These are phyloP conservation scores for Cryptosporidium meleagridis DNA, from an alignment of 169 alveolate species.

Conservation along the genomic window DNA sequence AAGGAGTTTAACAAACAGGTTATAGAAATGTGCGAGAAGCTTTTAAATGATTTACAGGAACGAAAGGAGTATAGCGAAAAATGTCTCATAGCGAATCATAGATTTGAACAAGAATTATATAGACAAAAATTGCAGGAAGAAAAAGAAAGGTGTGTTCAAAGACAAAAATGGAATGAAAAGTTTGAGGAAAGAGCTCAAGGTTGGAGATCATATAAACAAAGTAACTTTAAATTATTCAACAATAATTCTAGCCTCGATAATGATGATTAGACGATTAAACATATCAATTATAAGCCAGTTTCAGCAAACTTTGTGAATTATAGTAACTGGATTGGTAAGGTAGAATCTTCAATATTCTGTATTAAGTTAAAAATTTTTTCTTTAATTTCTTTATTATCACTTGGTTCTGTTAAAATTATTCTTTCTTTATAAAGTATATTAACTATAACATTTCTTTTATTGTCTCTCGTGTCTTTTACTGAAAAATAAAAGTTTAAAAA, in stretches of 20 bases:
- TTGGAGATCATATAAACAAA: slow-evolving; percentile 52
- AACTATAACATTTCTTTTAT: neutral
- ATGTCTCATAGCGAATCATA: slow-evolving; percentile 83
- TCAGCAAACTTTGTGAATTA: slow-evolving; percentile 3
- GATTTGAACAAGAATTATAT: slow-evolving; percentile 63
- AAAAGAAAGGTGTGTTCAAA: slow-evolving; percentile 36
- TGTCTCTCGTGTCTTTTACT: neutral
- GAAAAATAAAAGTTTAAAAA: slow-evolving; percentile 14
- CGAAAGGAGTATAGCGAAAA: slow-evolving; percentile 86
- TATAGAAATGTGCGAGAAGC: slow-evolving; percentile 83
- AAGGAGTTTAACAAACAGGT: slow-evolving; percentile 82
- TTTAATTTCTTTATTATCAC: slow-evolving; percentile 8
- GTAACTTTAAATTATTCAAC: slow-evolving; percentile 11
- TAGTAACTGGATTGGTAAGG: slow-evolving; percentile 33
- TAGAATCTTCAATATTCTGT: slow-evolving; percentile 56
- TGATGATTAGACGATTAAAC: neutral
- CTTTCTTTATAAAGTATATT: slow-evolving; percentile 30
- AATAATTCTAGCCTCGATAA: neutral
- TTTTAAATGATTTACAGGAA: slow-evolving; percentile 82
- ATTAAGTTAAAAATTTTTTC: slow-evolving; percentile 28
- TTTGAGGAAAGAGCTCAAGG: slow-evolving; percentile 59
- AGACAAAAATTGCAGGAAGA: slow-evolving; percentile 59
- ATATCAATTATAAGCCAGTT: neutral
- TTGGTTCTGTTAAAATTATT: slow-evolving; percentile 20
- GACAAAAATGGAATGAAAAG: slow-evolving; percentile 58